Evolutionary conservation across 495 filamentous ascomycete species (phyloP).

Genomic region (Podospora fimiseda): DNA sequence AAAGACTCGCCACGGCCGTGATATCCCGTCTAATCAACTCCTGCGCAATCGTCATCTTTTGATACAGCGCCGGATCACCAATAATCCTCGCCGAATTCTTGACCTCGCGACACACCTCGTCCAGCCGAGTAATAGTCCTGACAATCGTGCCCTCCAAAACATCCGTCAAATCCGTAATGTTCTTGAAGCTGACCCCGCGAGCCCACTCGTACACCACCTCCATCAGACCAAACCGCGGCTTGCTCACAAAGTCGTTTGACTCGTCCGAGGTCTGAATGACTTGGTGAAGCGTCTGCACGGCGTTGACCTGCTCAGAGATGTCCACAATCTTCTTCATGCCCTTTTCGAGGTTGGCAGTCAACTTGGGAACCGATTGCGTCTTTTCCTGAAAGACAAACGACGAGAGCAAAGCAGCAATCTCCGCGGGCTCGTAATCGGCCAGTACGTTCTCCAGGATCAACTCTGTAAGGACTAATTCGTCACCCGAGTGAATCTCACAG

Average conservation of each 20-base stretch:
- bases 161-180: slow-evolving; percentile 93
- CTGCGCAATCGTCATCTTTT: slow-evolving; percentile 94
- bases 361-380: slow-evolving; percentile 74
- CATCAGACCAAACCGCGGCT: slow-evolving; percentile 83
- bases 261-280: slow-evolving; percentile 86
- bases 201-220: slow-evolving; percentile 99
- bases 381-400: slow-evolving; percentile 99
- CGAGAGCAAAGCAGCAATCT: slow-evolving; percentile 90
- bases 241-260: slow-evolving; percentile 80
- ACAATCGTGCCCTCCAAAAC: slow-evolving; percentile 97
- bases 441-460: slow-evolving; percentile 94
- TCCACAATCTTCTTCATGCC: slow-evolving; percentile 80
- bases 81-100: slow-evolving; percentile 95
- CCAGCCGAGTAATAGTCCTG: slow-evolving; percentile 79
- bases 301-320: slow-evolving; percentile 86
- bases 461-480: slow-evolving; percentile 95
- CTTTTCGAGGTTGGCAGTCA: slow-evolving; percentile 75
- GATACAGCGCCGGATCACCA: slow-evolving; percentile 86
- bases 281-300: slow-evolving; percentile 78
- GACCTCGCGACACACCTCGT: slow-evolving; percentile 95
- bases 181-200: slow-evolving; percentile 93
- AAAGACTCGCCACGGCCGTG: slow-evolving; percentile 79
- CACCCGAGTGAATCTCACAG: slow-evolving; percentile 95
- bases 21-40: slow-evolving; percentile 97
- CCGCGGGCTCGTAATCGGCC: slow-evolving; percentile 89